These are phyloP conservation scores for Lophiostoma macrostomum DNA, from an alignment of 495 filamentous ascomycete genomes.

Conservation along the genomic window DNA sequence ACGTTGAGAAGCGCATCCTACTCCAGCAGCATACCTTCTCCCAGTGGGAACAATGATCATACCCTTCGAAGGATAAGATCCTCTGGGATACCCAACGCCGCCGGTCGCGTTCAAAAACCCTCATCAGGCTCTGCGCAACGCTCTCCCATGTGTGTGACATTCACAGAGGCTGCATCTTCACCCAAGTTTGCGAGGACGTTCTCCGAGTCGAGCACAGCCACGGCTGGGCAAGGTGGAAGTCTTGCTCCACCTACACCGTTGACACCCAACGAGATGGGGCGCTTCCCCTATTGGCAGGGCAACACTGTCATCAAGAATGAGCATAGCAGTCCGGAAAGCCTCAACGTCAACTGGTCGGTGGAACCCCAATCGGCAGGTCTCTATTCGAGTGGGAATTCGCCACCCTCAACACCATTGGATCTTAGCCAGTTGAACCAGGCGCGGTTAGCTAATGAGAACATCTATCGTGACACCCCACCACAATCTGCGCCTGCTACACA, in stretches of 20 bases:
- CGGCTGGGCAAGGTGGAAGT: constrained; percentile 24
- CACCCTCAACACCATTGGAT: constrained; percentile 42
- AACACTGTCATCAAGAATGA: constrained; percentile 31
- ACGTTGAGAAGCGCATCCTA: constrained; percentile 43
- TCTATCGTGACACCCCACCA: constrained; percentile 41
- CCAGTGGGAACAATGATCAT: constrained; percentile 28
- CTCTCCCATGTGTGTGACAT: constrained; percentile 40
- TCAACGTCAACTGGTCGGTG: constrained; percentile 21
- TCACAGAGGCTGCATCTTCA: constrained; percentile 40
- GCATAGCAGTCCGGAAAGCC: constrained; percentile 28
- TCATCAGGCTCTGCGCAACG: constrained; percentile 40
- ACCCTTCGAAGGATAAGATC: constrained; percentile 42
- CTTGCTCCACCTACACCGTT: constrained; percentile 44
- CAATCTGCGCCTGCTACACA: constrained; percentile 45
- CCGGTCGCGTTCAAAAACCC: constrained; percentile 41
- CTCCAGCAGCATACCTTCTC: constrained; percentile 35
- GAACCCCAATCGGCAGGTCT: constrained; percentile 24
- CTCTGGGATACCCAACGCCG: constrained; percentile 30
- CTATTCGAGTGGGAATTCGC: constrained; percentile 33
- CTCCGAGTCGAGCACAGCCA: constrained; percentile 19
- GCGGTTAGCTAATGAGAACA: constrained; percentile 16
- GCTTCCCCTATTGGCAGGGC: constrained; percentile 33
- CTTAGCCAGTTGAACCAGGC: constrained; percentile 31
- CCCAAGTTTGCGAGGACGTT: constrained; percentile 34
- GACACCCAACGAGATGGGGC: constrained; percentile 37